Base-by-base conservation (phyloP, 768 basidiomycete species). In the Trametes punicea region DNA sequence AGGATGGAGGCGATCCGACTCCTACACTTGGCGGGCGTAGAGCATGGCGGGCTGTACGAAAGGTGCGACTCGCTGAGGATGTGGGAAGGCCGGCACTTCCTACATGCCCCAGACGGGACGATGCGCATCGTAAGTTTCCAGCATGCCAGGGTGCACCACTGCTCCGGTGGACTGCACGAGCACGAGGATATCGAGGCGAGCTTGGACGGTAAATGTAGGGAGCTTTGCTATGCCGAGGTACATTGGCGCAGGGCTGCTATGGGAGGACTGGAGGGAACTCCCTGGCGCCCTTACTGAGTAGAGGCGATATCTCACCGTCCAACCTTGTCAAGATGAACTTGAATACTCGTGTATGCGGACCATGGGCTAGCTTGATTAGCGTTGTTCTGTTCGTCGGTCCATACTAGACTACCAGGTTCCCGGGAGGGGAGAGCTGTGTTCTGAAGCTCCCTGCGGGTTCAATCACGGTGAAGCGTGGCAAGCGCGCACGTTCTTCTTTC, bases 91-190 rank as follows among this genome's bases (percentile, higher is more conserved):
- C 65, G 63, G 20, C 71, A 75, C 49, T 69, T 76, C 46, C 46
- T 75, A n/a, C 51, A 59, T 25, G 67, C 63, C 51, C 65, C 52
- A 2, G 60, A 63, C 15, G 67, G 67, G 25, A 42, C 51, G 15
- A 52, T 74, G 31, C 71, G 73, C 45, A 70, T 77, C 53, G 59
- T 76, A 44, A 73, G 74, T 52, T 78, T 77, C 54, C 60, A 67
- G 0, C 46, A 56, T 2, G 72, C 73, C 2, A 53, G 61, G n/a
- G 44, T 60, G 4, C 74, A 75, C 61, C 20, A 40, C 18, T 75
- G 74, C 53, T 27, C 40, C 16, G 55, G 51, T 16, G 42, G 33
- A 10, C 25, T 25, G 30, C 16, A 30, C 26, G 34, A 39, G 23
- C 4, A n/a, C 44, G 13, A 38, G 18, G 4, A 38, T 21, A 23